Percentiles rank a stretch among this genome's conserved stretches.
phyloP scores from a whole-genome alignment of 805 yeast genomes.

The Candida koratica region DNA sequence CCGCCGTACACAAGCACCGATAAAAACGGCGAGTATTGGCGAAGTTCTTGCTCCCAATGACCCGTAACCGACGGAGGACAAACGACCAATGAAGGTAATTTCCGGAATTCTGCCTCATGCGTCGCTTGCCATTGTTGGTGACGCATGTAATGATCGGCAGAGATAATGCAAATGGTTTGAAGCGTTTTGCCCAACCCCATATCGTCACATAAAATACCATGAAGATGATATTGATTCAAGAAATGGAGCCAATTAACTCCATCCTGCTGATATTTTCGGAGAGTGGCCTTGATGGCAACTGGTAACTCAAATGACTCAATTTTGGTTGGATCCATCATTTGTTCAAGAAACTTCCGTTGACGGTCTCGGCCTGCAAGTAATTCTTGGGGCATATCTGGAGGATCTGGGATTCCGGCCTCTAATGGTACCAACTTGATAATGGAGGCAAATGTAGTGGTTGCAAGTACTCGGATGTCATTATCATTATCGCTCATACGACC shows the following conservation, averaged over 20 bases:
- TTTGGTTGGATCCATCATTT: conserved; percentile 96
- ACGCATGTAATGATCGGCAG: conserved; percentile 90
- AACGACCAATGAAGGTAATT: conserved; percentile 77
- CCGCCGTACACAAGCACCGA: conserved; percentile 87
- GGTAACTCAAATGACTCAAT: conserved; percentile 86
- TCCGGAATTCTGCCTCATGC: conserved; percentile 59
- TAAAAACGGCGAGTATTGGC: conserved; percentile 84
- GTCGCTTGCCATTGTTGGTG: conserved; percentile 64
- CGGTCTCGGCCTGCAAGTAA: conserved; percentile 84
- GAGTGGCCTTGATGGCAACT: conserved; percentile 84
- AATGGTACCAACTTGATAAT: conserved; percentile 92
- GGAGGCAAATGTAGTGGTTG: conserved; percentile 95
- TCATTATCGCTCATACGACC: conserved; percentile 98
- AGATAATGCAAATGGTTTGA: conserved; percentile 94
- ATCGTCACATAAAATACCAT: conserved; percentile 97
- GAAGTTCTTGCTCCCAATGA: conserved; percentile 96
- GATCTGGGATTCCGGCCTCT: conserved; percentile 96
- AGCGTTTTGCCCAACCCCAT: conserved; percentile 98
- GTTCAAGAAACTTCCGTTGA: conserved; percentile 91
- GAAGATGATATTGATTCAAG: conserved; percentile 88
- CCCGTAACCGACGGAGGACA: conserved; percentile 99
- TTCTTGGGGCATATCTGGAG: conserved; percentile 82
- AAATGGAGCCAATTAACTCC: conserved; percentile 98
- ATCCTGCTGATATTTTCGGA: conserved; percentile 94
- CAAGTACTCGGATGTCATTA: conserved; percentile 78